Conservation (phyloP, 1,139 yeast species). For the Arxiozyma telluris region DNA sequence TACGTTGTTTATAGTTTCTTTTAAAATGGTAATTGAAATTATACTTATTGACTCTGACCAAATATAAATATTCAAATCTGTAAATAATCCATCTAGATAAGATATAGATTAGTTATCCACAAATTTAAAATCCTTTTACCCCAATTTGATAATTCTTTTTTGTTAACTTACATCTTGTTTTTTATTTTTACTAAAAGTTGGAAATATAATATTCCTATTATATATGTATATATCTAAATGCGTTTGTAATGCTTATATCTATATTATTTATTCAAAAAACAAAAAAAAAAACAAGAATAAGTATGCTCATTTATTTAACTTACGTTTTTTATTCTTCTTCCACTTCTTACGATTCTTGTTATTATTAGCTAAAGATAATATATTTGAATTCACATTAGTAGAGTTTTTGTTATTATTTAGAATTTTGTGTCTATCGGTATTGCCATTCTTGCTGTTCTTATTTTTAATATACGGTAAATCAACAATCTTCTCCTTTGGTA, state of each 20-base stretch:
- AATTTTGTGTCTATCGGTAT: background rate
- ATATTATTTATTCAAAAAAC: background rate
- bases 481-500: constrained; percentile 9
- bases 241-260: background rate
- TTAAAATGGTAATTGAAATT: background rate
- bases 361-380: constrained; percentile 1
- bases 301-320: constrained; percentile 13
- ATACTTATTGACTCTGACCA: background rate
- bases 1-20: background rate
- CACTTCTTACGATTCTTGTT: constrained; percentile 12
- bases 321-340: constrained; percentile 26
- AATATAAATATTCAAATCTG: constrained; percentile 2
- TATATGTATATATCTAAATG: background rate
- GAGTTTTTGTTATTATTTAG: constrained; percentile 2
- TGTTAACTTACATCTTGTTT: background rate
- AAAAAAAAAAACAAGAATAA: background rate
- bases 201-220: background rate
- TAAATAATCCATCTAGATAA: background rate
- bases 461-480: constrained; percentile 12
- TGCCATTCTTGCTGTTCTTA: constrained; percentile 6
- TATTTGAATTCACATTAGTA: constrained; percentile 3
- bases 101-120: background rate
- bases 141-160: background rate
- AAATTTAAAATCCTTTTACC: background rate
- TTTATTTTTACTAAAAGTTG: too few species aligned